Evolutionary conservation across 1,284 basidiomycete species (phyloP).

Genomic region (Chondrostereum purpureum): DNA sequence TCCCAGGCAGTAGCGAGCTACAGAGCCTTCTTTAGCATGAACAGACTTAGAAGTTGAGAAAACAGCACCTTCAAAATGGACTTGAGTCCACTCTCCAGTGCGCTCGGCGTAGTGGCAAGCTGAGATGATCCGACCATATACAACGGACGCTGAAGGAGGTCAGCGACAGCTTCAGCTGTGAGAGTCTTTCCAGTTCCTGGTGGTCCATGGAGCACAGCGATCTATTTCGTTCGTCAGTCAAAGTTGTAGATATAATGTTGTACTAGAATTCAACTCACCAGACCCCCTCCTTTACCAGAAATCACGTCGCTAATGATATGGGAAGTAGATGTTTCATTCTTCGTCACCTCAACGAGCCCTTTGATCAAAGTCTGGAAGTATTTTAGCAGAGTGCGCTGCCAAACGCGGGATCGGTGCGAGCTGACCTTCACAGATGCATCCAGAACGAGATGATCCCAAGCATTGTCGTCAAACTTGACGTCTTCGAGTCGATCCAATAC

Average conservation of each 20-base stretch:
- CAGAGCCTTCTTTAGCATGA: not conserved
- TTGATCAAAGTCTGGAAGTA: constrained; percentile 13
- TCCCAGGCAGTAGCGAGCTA: constrained; percentile 9
- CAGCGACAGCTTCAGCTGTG: constrained; percentile 8
- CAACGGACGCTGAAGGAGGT: constrained; percentile 5
- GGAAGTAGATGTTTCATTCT: constrained; percentile 9
- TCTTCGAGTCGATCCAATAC: constrained; percentile 6
- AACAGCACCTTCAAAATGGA: not conserved
- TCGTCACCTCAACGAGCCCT: constrained; percentile 14
- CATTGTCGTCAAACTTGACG: constrained; percentile 15
- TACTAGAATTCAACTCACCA: constrained; percentile 10
- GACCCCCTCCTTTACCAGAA: constrained; percentile 16
- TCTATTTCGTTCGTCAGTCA: no score
- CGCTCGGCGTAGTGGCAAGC: not conserved
- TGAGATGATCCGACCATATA: constrained; percentile 9
- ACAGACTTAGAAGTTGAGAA: no score
- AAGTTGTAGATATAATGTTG: no score
- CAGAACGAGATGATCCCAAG: constrained; percentile 17
- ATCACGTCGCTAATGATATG: constrained; percentile 16
- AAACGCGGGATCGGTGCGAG: no score
- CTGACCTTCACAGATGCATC: constrained; percentile 14
- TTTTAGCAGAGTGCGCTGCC: no score
- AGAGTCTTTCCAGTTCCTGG: constrained; percentile 10
- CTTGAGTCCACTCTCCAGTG: constrained; percentile 1
- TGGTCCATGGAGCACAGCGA: constrained; percentile 14